A percentile compares a stretch with the other conserved stretches of the same genome.
Conservation (phyloP, 2,329 filamentous ascomycete species). For the Pseudocercospora cruenta region DNA sequence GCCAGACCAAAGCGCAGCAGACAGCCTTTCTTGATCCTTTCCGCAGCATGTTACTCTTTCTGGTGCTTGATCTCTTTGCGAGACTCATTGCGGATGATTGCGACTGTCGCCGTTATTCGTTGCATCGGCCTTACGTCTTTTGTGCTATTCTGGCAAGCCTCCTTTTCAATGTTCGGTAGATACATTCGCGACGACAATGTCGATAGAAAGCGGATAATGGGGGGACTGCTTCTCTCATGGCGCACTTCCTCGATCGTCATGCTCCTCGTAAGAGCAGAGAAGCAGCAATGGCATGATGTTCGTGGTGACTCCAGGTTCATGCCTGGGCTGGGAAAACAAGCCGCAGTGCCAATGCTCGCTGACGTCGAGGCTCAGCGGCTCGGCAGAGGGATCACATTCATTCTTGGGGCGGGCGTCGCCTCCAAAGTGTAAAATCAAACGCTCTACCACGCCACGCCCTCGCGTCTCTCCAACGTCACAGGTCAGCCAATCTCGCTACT, state of each 20-base stretch:
- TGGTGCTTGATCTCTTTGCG: too few relatives aligned
- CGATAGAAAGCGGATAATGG: too few relatives aligned
- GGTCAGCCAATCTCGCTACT: background rate
- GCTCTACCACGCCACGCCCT: background rate
- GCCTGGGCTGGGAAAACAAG: background rate
- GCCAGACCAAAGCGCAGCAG: too few relatives aligned
- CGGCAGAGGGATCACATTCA: background rate
- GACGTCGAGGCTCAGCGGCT: background rate
- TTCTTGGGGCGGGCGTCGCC: background rate
- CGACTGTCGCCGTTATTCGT: background rate
- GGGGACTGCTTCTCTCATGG: too few relatives aligned
- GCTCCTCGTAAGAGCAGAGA: background rate
- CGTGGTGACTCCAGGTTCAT: background rate
- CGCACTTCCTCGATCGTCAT: too few relatives aligned
- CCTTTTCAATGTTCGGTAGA: background rate
- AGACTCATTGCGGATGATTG: too few relatives aligned
- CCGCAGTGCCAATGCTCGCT: background rate
- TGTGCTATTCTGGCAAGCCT: background rate
- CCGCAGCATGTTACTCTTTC: too few relatives aligned
- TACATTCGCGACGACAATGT: background rate
- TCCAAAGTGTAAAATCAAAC: background rate
- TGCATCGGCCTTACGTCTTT: background rate
- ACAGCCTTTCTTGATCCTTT: too few relatives aligned
- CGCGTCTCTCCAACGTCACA: background rate
- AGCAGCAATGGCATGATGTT: background rate